A percentile compares a stretch with the other conserved stretches of the same genome.
phyloP scores from a whole-genome alignment of 139 green algal species.

The Closterium sp. region DNA sequence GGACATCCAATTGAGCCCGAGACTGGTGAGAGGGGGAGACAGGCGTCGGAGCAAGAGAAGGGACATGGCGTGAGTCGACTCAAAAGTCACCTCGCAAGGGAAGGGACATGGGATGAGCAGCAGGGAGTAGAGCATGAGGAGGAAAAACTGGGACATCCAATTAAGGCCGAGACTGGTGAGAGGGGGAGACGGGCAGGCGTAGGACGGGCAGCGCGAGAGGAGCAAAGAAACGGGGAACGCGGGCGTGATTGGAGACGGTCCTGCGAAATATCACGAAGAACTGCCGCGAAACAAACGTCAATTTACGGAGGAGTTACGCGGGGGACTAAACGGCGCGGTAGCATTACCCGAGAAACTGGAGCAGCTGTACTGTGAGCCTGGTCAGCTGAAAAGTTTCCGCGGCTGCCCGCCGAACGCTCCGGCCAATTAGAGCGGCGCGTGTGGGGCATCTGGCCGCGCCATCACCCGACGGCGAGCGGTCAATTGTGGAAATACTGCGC shows the following conservation, averaged over 20 bases:
- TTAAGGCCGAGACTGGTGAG: not conserved
- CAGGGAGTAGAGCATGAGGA: not conserved
- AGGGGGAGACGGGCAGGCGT: not conserved
- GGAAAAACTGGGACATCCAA: not conserved
- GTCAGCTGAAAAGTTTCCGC: not conserved
- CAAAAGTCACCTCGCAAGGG: too few relatives aligned
- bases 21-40: not conserved
- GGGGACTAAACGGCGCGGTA: not conserved
- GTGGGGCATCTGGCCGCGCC: not conserved
- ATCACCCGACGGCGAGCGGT: not conserved
- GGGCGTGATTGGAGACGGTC: too few relatives aligned
- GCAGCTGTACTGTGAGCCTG: not conserved
- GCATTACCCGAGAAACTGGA: not conserved
- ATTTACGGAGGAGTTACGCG: too few relatives aligned
- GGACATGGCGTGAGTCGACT: too few relatives aligned
- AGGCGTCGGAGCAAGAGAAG: too few relatives aligned
- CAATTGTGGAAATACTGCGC: not conserved
- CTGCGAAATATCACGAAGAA: too few relatives aligned
- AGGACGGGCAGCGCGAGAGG: not conserved
- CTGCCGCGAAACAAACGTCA: too few relatives aligned
- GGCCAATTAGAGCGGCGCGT: not conserved
- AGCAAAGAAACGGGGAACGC: not conserved
- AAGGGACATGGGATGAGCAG: too few relatives aligned
- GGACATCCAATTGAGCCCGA: conserved; percentile 31
- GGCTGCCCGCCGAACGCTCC: not conserved